Conservation (phyloP, 352 stramenopile genomes). For the Discostella stelligera region DNA sequence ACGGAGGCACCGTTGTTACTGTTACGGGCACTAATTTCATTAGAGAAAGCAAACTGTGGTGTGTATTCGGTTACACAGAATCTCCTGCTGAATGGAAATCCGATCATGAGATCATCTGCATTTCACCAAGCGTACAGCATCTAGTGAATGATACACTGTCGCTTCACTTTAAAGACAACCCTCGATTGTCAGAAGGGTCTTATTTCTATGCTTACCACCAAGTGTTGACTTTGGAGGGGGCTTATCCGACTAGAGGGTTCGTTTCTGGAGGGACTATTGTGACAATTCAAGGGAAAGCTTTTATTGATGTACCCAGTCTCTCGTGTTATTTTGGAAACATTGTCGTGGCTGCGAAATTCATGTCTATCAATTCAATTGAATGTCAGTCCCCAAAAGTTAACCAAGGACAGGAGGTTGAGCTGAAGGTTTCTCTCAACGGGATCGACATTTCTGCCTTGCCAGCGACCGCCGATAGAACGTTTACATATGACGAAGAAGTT, state of each 20-base stretch:
- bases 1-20: conserved; percentile 57
- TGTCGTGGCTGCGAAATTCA: conserved; percentile 35
- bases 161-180: conserved; percentile 36
- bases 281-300: conserved; percentile 55
- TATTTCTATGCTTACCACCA: conserved; percentile 42
- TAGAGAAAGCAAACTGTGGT: conserved; percentile 67
- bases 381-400: conserved; percentile 43
- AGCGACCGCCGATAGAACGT: neutral
- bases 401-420: conserved; percentile 17
- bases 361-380: conserved; percentile 42
- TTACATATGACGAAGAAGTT: conserved; percentile 52
- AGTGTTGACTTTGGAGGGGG: conserved; percentile 46
- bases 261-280: conserved; percentile 60
- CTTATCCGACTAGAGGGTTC: conserved; percentile 53
- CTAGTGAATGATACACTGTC: conserved; percentile 42
- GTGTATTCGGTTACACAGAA: conserved; percentile 62
- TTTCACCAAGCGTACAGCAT: conserved; percentile 29
- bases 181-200: conserved; percentile 5
- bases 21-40: conserved; percentile 73
- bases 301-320: conserved; percentile 51
- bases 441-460: conserved; percentile 24
- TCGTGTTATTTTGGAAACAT: conserved; percentile 58
- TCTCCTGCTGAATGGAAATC: conserved; percentile 49
- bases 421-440: conserved; percentile 57
- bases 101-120: conserved; percentile 49